These are phyloP conservation scores for Castanea sativa DNA, from an alignment of 306 rosid species.

Conservation along the genomic window DNA sequence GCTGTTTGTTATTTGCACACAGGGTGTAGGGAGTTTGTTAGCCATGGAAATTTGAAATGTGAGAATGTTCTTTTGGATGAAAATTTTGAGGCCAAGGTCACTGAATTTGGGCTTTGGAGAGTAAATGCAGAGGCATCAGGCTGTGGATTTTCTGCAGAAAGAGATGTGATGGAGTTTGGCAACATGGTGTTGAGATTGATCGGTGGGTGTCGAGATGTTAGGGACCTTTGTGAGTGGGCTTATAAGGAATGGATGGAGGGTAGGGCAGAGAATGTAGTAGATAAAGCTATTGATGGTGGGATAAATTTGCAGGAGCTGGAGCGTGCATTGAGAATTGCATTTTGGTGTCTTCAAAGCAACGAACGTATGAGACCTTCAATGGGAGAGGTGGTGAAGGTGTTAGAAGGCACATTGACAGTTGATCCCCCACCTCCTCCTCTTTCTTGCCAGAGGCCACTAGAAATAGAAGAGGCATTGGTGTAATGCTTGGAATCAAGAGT, in stretches of 20 bases:
- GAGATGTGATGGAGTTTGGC: slow-evolving; percentile 69
- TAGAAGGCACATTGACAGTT: slow-evolving; percentile 62
- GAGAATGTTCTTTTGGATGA: slow-evolving; percentile 66
- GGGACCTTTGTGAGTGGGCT: slow-evolving; percentile 51
- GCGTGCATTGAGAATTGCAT: slow-evolving; percentile 59
- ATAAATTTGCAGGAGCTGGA: slow-evolving; percentile 48
- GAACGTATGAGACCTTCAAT: slow-evolving; percentile 60
- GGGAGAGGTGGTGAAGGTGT: slow-evolving; percentile 77
- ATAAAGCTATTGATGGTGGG: slow-evolving; percentile 48
- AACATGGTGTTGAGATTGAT: slow-evolving; percentile 55
- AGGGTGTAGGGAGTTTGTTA: slow-evolving; percentile 70
- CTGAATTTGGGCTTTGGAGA: slow-evolving; percentile 61
- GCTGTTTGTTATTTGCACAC: slow-evolving; percentile 72
- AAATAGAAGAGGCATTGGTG: slow-evolving; percentile 27
- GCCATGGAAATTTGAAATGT: slow-evolving; percentile 69
- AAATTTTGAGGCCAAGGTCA: slow-evolving; percentile 53
- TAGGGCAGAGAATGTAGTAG: slow-evolving; percentile 41
- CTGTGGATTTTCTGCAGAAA: slow-evolving; percentile 51
- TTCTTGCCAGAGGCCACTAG: slow-evolving; percentile 12
- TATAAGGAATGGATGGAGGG: slow-evolving; percentile 67
- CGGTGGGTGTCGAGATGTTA: slow-evolving; percentile 36
- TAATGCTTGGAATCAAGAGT: slow-evolving; percentile 30
- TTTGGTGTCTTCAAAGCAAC: slow-evolving; percentile 80
- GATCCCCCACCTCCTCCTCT: slow-evolving; percentile 78
- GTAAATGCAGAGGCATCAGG: slow-evolving; percentile 32